Evolutionary conservation across 1,284 basidiomycete genomes (phyloP), one percentile per base, ranked within the genome.

Genomic region (Malassezia sympodialis): DNA sequence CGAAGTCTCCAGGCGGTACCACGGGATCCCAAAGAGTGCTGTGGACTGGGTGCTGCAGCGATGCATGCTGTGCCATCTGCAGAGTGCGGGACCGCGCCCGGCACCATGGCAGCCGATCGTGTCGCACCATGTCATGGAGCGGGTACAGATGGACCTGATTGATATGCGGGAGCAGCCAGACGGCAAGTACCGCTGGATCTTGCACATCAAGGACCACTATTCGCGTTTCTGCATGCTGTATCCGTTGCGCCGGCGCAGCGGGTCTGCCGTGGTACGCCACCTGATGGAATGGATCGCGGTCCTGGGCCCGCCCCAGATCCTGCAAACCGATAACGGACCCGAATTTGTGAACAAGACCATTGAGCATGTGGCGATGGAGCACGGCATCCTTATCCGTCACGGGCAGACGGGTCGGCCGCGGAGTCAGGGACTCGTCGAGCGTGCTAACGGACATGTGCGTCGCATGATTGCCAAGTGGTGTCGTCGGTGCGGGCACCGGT

Each of bases 91-190:
- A 7, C 35, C 49, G 14, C 49, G 49, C 12, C 37, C 49, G 5
- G 39, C 39, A 14, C 39, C 39, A 8, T 28, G 23, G 24, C 35
- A 40, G 17, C 35, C 35, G n/a, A 50, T 50, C 19, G 21, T 27
- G 14, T 50, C 49, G 12, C 28, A 41, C 12, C 26, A 41, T 6
- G 37, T 31, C 27, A 50, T 50, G 49, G 49, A 50, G 28, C 24
- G 49, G 8, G 49, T 50, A 8, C 49, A 50, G 49, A 50, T 50
- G 49, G 49, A 50, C 39, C 27, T 50, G 11, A 50, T 50, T 32
- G 49, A 50, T 30, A 50, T 50, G 49, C 49, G 49, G 3, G 21
- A 23, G 24, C 21, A 50, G 8, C 37, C 49, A 2, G 49, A 50
- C 27, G 37, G 49, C 26, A 27, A 42, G 37, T 50, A 28, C 24